Conservation (phyloP, 2,329 filamentous ascomycete species). For the Xylariales sp. region DNA sequence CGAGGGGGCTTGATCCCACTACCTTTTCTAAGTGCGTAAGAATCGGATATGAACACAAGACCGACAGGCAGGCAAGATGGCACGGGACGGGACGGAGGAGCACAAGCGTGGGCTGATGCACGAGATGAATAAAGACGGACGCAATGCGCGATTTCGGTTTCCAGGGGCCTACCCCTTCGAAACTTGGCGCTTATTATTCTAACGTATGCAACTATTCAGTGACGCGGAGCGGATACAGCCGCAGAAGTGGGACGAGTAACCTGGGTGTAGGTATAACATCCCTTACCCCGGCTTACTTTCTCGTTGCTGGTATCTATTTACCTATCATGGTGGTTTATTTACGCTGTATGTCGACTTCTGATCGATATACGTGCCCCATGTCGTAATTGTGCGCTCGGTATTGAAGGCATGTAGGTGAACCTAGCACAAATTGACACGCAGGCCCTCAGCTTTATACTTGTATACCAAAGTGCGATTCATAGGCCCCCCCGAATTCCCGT, state of each 20-base stretch:
- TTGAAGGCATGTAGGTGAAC: too few relatives aligned
- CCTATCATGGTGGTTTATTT: background rate
- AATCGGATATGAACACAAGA: background rate
- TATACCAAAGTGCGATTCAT: background rate
- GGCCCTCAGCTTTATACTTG: too few relatives aligned
- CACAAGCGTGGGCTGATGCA: background rate
- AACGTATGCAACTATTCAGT: background rate
- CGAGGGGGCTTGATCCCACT: background rate
- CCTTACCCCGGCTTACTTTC: background rate
- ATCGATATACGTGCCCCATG: too few relatives aligned
- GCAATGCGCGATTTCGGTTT: conserved; percentile 1
- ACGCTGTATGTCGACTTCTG: too few relatives aligned
- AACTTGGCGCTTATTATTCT: background rate
- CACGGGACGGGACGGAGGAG: conserved; percentile 2
- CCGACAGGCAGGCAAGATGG: background rate
- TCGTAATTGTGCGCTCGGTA: background rate
- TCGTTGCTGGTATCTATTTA: background rate
- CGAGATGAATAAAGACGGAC: background rate
- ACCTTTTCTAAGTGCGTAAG: background rate
- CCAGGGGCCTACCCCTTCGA: too few relatives aligned
- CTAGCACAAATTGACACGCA: background rate
- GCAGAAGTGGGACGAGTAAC: background rate
- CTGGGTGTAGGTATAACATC: background rate
- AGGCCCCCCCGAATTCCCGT: background rate
- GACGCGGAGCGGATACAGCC: background rate